Percentiles rank a stretch among this genome's conserved stretches.
These are phyloP conservation scores for Mucor racemosus DNA, from an alignment of 371 early-diverging fungal genomes.

Conservation along the genomic window DNA sequence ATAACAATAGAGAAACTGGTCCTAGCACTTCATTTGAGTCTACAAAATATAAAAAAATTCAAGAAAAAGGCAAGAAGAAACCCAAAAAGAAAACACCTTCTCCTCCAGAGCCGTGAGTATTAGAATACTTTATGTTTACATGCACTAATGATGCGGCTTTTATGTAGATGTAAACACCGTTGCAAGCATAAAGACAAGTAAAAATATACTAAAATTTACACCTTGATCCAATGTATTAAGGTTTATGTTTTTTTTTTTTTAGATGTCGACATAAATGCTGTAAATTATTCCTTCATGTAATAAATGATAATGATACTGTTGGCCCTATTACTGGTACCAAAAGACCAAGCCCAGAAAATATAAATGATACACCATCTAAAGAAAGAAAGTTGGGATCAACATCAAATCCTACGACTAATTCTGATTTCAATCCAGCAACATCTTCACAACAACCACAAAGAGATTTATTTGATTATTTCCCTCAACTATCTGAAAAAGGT, in stretches of 20 bases:
- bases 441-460: not conserved
- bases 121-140: not conserved
- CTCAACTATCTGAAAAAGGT: constrained; percentile 8
- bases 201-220: too few species aligned
- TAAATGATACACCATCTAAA: not conserved
- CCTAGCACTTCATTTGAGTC: constrained; percentile 5
- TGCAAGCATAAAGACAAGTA: constrained; percentile 47
- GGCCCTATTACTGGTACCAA: not conserved
- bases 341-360: not conserved
- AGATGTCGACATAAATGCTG: constrained; percentile 30
- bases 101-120: not conserved
- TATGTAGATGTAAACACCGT: constrained; percentile 41
- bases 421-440: not conserved
- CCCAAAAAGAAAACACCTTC: not conserved
- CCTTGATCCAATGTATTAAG: too few species aligned
- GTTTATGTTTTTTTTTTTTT: not conserved
- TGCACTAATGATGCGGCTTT: too few species aligned
- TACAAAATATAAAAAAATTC: not conserved
- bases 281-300: not conserved
- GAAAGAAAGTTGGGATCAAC: not conserved
- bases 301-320: not conserved
- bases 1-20: not conserved
- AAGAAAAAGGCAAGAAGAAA: constrained; percentile 3
- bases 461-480: not conserved
- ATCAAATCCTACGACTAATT: too few species aligned